A percentile compares a stretch with the other conserved stretches of the same genome.
phyloP scores from a whole-genome alignment of 805 yeast species.

The Lachancea thermotolerans region DNA sequence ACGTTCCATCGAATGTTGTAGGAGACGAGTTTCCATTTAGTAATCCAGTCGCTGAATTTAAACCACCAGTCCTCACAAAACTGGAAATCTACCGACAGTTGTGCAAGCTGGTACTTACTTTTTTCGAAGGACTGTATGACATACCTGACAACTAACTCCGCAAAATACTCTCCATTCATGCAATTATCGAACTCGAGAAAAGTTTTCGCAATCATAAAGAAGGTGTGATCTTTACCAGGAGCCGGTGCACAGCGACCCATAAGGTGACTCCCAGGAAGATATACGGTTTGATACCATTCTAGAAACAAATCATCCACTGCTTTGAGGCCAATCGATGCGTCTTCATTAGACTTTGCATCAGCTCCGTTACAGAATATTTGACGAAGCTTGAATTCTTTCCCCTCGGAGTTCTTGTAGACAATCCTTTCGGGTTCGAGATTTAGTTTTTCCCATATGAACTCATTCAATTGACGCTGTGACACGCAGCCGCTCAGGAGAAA shows the following conservation, averaged over 20 bases:
- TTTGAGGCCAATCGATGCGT: slow-evolving; percentile 23
- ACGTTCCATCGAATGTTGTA: slow-evolving; percentile 37
- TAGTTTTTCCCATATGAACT: slow-evolving; percentile 34
- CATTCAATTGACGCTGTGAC: slow-evolving; percentile 28
- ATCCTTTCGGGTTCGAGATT: slow-evolving; percentile 32
- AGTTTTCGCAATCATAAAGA: slow-evolving; percentile 29
- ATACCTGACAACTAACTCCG: slow-evolving; percentile 29
- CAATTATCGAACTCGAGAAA: slow-evolving; percentile 34
- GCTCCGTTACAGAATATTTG: slow-evolving; percentile 18
- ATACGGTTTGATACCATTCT: slow-evolving; percentile 21
- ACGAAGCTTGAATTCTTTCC: slow-evolving; percentile 19
- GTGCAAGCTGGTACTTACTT: slow-evolving; percentile 35
- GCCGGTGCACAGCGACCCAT: slow-evolving; percentile 1
- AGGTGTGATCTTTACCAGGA: slow-evolving; percentile 17
- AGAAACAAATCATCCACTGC: slow-evolving; percentile 28
- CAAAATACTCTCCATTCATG: slow-evolving; percentile 35
- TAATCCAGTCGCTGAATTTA: slow-evolving; percentile 32
- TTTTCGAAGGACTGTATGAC: slow-evolving; percentile 31
- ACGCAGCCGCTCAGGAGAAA: slow-evolving; percentile 25
- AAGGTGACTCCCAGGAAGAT: slow-evolving; percentile 23
- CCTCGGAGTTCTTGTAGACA: slow-evolving; percentile 24
- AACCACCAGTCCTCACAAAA: slow-evolving; percentile 29
- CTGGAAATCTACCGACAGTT: slow-evolving; percentile 33
- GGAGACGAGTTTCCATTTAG: slow-evolving; percentile 33
- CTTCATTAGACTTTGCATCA: slow-evolving; percentile 14